A percentile compares a stretch with the other conserved stretches of the same genome.
phyloP scores from a whole-genome alignment of 2,329 filamentous ascomycete species.

The Penicillium digitatum region DNA sequence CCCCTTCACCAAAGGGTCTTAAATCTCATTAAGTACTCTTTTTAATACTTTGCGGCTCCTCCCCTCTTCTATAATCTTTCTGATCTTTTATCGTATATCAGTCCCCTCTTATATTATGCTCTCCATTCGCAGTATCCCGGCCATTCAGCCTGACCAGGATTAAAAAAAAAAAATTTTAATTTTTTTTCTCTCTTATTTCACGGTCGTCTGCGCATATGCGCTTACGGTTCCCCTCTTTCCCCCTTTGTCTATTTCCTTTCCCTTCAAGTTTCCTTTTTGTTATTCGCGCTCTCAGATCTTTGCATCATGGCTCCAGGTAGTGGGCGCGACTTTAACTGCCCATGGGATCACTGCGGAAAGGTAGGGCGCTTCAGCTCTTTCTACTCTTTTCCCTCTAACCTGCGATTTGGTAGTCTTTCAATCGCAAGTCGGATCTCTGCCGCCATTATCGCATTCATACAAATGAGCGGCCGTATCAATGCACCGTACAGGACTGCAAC shows the following conservation, averaged over 20 bases:
- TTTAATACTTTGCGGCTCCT: constrained; percentile 13
- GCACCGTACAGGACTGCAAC: constrained; percentile 43
- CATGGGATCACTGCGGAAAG: constrained; percentile 45
- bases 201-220: constrained; percentile 6
- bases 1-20: neutral
- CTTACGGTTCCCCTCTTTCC: constrained; percentile 8
- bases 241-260: neutral
- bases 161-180: constrained; percentile 7
- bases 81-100: constrained; percentile 7
- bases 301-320: constrained; percentile 38
- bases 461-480: constrained; percentile 48
- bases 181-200: constrained; percentile 7
- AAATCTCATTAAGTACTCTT: neutral
- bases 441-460: constrained; percentile 48
- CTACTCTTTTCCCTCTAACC: neutral
- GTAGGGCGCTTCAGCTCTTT: constrained; percentile 24
- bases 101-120: constrained; percentile 17
- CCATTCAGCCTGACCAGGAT: constrained; percentile 21
- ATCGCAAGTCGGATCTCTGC: constrained; percentile 48
- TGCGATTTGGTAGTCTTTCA: constrained; percentile 40
- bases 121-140: constrained; percentile 15
- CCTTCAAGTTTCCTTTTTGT: neutral
- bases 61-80: constrained; percentile 6
- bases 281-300: neutral
- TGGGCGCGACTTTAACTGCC: constrained; percentile 44